A percentile compares a stretch with the other conserved stretches of the same genome.
Evolutionary conservation across 192 early-diverging fungal genomes (phyloP).

Genomic region (Coemansia reversa): DNA sequence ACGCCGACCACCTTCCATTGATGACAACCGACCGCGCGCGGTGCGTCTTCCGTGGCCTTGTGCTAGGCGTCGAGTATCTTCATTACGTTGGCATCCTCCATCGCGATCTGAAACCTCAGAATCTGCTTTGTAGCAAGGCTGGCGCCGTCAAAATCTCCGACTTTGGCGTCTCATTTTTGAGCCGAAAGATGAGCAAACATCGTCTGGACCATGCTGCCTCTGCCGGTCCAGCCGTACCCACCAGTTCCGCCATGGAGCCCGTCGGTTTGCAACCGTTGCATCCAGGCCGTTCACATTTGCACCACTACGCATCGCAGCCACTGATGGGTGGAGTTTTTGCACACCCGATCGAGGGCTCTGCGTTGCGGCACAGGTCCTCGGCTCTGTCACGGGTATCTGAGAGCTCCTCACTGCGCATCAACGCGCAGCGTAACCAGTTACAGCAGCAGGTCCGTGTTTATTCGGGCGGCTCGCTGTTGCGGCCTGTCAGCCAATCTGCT

Average conservation of each 20-base stretch:
- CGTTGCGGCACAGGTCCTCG: slow-evolving; percentile 38
- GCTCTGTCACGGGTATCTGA: slow-evolving; percentile 26
- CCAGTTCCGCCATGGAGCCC: background rate
- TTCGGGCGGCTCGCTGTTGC: slow-evolving; percentile 4
- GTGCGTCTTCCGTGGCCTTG: slow-evolving; percentile 84
- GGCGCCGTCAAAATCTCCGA: slow-evolving; percentile 93
- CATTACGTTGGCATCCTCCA: slow-evolving; percentile 96
- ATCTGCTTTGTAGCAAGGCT: slow-evolving; percentile 76
- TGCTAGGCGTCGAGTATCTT: slow-evolving; percentile 90
- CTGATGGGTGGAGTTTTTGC: slow-evolving; percentile 23
- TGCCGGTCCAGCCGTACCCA: background rate
- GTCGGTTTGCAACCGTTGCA: background rate
- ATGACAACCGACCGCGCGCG: slow-evolving; percentile 65
- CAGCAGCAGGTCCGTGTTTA: slow-evolving; percentile 13
- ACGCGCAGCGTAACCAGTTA: slow-evolving; percentile 2
- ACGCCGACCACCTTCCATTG: slow-evolving; percentile 61
- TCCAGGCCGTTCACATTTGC: slow-evolving; percentile 12
- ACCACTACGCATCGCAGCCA: slow-evolving; percentile 49
- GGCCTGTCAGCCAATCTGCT: slow-evolving; percentile 17
- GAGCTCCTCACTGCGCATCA: slow-evolving; percentile 14
- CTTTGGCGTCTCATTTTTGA: slow-evolving; percentile 94
- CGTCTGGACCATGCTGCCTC: slow-evolving; percentile 3
- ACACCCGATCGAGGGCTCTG: slow-evolving; percentile 8
- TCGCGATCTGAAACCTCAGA: slow-evolving; percentile 97
- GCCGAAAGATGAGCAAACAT: slow-evolving; percentile 33